These are phyloP conservation scores for Metroxylon sagu DNA, from an alignment of 176 grass and related monocot species.

Conservation along the genomic window DNA sequence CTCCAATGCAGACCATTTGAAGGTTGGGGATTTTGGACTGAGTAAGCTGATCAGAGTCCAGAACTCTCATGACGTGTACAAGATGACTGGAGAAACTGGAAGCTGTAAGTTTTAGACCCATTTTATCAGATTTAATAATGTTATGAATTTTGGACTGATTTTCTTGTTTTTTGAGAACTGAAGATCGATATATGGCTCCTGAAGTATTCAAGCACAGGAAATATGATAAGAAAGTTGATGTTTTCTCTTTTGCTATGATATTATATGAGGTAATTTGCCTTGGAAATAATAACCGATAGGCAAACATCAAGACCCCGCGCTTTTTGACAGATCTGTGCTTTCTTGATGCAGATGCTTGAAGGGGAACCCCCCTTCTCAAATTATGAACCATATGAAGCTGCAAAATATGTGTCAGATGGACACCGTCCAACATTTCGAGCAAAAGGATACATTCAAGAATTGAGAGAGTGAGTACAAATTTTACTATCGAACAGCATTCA, in stretches of 20 bases:
- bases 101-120: slow-evolving; percentile 65
- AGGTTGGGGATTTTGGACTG: slow-evolving; percentile 98
- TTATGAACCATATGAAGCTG: slow-evolving; percentile 91
- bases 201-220: slow-evolving; percentile 98
- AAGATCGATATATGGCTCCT: slow-evolving; percentile 98
- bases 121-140: slow-evolving; percentile 7
- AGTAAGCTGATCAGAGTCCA: slow-evolving; percentile 93
- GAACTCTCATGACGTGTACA: slow-evolving; percentile 90
- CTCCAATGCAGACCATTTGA: slow-evolving; percentile 84
- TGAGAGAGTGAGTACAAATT: slow-evolving; percentile 62
- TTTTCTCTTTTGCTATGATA: slow-evolving; percentile 99
- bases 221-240: slow-evolving; percentile 99
- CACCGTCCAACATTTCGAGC: slow-evolving; percentile 63
- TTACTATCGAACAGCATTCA: too few relatives aligned
- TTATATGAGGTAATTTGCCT: slow-evolving; percentile 71
- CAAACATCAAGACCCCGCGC: background rate
- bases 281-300: slow-evolving; percentile 7
- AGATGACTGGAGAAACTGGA: slow-evolving; percentile 98
- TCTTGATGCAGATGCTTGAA: slow-evolving; percentile 76
- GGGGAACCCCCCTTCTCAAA: slow-evolving; percentile 75
- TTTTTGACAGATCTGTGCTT: slow-evolving; percentile 12
- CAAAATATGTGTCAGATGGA: slow-evolving; percentile 79
- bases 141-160: background rate
- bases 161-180: slow-evolving; percentile 12
- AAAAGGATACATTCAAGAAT: slow-evolving; percentile 56